Base-by-base conservation (phyloP, 2,329 filamentous ascomycete species). In the Parafenestella ontariensis region DNA sequence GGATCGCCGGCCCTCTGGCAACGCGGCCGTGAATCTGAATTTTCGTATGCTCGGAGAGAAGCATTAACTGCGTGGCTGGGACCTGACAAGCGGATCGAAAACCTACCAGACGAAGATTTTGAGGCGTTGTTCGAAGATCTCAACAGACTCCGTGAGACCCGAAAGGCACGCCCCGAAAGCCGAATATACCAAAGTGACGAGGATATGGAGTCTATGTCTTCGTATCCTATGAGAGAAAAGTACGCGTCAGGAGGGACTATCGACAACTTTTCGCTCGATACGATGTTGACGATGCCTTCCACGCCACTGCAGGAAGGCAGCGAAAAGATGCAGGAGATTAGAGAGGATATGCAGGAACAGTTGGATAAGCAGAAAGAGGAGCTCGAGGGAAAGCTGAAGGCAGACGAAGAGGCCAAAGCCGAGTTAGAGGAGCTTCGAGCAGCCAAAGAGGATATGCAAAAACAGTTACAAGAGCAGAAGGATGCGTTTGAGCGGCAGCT, bases 241-340 rank as follows among this genome's bases (percentile, higher is more conserved):
- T 98, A 98, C 76, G 86, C 96, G 79, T 97, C 93, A 2, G 95
- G 90, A 50, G 94, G 94, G 1, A 97, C 94, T 0, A 83, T 98
- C 48, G 95, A 99, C 77, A 97, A 96, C 72, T 95, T 97, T 69
- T 98, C 94, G 1, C 82, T 99, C 15, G 95, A 99, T 72, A 99
- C 95, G 1, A 89, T 89, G 11, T 82, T 99, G 46, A 99, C 95
- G 0, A 92, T 97, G 83, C 95, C 95, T 1, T 96, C 92, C 0
- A 98, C 94, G 0, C 95, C 95, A 2, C 90, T 87, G 56, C 91
- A 72, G 18, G 91, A 93, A 51, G 85, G 87, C n/a, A 92, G 94
- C 43, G 89, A 94, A 23, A 85, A 84, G 56, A 79, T 96, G 59
- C 87, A 86, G 56, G 85, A 91, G 51, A 85, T 89, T 20, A 87